Conservation (phyloP, 192 early-diverging fungal species). For the Coemansia sp. region DNA sequence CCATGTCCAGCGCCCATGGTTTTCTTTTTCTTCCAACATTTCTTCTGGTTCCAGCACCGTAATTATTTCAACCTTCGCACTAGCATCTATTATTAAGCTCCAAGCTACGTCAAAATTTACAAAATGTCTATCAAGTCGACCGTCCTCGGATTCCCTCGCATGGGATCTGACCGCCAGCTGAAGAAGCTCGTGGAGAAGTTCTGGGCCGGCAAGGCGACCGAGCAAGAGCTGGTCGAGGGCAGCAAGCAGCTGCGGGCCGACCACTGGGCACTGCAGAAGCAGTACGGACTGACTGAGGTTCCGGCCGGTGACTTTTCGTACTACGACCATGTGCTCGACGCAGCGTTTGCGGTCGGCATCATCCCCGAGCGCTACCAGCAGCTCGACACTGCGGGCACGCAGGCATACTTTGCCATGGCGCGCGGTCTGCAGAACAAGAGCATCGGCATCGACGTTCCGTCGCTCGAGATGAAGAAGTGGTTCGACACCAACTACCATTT, state of each 20-base stretch:
- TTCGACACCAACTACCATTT: slow-evolving; percentile 98
- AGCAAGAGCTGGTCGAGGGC: slow-evolving; percentile 64
- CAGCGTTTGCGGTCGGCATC: slow-evolving; percentile 61
- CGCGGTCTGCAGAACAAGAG: slow-evolving; percentile 86
- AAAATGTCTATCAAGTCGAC: slow-evolving; percentile 54
- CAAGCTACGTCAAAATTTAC: slow-evolving; percentile 6
- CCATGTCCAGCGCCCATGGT: background rate
- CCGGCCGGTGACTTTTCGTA: slow-evolving; percentile 94
- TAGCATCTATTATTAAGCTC: background rate
- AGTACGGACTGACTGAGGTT: slow-evolving; percentile 76
- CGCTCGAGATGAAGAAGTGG: slow-evolving; percentile 99
- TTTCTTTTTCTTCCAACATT: slow-evolving; percentile 10
- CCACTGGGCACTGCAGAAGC: slow-evolving; percentile 76
- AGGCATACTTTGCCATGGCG: slow-evolving; percentile 97
- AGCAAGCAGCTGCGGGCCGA: slow-evolving; percentile 68
- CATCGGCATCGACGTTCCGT: slow-evolving; percentile 81
- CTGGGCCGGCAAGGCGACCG: slow-evolving; percentile 85
- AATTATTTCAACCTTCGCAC: no score
- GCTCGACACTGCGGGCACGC: slow-evolving; percentile 63
- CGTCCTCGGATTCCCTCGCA: slow-evolving; percentile 84
- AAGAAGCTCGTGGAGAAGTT: slow-evolving; percentile 94
- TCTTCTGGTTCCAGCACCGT: background rate
- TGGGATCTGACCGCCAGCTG: slow-evolving; percentile 92
- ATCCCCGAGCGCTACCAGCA: slow-evolving; percentile 70
- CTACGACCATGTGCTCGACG: slow-evolving; percentile 89